Evolutionary conservation across 345 rosid species (phyloP), one percentile per base, ranked within the genome.

Genomic region (Euclidium syriacum): DNA sequence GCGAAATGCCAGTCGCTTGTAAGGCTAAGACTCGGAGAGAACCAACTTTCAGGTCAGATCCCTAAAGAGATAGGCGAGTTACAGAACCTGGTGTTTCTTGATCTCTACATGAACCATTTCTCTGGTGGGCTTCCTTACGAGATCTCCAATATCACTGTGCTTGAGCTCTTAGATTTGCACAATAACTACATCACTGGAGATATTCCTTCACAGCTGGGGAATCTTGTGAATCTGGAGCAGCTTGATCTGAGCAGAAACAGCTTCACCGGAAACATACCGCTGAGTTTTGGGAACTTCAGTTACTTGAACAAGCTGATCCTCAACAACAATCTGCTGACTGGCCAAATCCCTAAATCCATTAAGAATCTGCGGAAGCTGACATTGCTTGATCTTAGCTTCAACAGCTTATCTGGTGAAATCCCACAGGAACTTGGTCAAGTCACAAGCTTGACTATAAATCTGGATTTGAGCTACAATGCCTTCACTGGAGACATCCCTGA

Each of bases 221-320:
- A 85, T 79, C 90, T 89, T 20, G 96, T 94, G 70, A 94, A 94
- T 64, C 75, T 94, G 27, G 99, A 94, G 90, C 97, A 84, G 79
- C 95, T 94, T 75, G 97, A 92, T 74, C 78, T 94, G 18, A 89
- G 99, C 73, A 78, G 90, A 64, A 94, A 94, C 78, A 84, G 88
- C 78, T 83, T 94, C 68, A 80, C 77, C 1, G 88, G 95, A 5
- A 79, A 73, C 68, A 84, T 87, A 57, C 96, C 97, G 0, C 29
- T 50, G 49, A 87, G 97, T 79, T 87, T 94, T 6, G 95, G 99
- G 10, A 89, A 89, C 77, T 71, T 94, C 57, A 87, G 88, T 70
- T 89, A 94, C 86, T 73, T 94, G 55, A 84, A 79, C 85, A 94
- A 94, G 95, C 82, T 94, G 69, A 94, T 87, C 73, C 86, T 85